These are phyloP conservation scores for Fusarium albosuccineum DNA, from an alignment of 2,329 filamentous ascomycete species.

Conservation along the genomic window DNA sequence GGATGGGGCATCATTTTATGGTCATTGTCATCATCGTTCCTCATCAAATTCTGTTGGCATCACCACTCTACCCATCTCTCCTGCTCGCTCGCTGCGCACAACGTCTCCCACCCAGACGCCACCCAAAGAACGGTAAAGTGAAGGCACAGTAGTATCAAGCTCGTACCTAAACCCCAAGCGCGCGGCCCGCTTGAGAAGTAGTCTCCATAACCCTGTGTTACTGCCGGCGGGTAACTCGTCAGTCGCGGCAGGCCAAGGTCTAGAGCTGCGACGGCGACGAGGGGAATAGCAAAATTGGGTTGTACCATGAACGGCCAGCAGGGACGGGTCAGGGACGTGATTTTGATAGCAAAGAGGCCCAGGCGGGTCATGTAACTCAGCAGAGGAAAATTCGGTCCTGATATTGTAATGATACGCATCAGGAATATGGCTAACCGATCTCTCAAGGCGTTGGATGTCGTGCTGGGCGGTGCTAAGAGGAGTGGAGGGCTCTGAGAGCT, in stretches of 20 bases:
- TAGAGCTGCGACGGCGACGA: constrained; percentile 76
- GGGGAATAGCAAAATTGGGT: constrained; percentile 72
- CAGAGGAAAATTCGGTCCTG: constrained; percentile 49
- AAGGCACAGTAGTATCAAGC: constrained; percentile 48
- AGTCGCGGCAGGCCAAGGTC: constrained; percentile 65
- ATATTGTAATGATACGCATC: constrained; percentile 46
- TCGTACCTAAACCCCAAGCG: constrained; percentile 50
- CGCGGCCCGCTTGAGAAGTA: constrained; percentile 32
- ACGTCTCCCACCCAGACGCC: constrained; percentile 49
- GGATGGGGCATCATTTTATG: too few relatives aligned
- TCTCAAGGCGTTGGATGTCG: constrained; percentile 49
- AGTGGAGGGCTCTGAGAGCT: constrained; percentile 55
- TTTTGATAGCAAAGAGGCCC: constrained; percentile 75
- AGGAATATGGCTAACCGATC: constrained; percentile 53
- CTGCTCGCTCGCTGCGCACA: constrained; percentile 48
- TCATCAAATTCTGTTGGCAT: constrained; percentile 3
- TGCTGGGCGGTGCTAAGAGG: constrained; percentile 64
- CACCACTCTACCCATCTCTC: constrained; percentile 51
- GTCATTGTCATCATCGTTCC: not conserved
- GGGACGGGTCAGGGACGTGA: constrained; percentile 72
- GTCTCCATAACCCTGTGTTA: constrained; percentile 29
- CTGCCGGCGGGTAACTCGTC: constrained; percentile 16
- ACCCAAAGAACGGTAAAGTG: constrained; percentile 54
- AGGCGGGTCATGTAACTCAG: constrained; percentile 62
- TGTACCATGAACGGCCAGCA: constrained; percentile 81